These are phyloP conservation scores for Metschnikowia baotianmanensis DNA, from an alignment of 805 yeast genomes.

Conservation along the genomic window DNA sequence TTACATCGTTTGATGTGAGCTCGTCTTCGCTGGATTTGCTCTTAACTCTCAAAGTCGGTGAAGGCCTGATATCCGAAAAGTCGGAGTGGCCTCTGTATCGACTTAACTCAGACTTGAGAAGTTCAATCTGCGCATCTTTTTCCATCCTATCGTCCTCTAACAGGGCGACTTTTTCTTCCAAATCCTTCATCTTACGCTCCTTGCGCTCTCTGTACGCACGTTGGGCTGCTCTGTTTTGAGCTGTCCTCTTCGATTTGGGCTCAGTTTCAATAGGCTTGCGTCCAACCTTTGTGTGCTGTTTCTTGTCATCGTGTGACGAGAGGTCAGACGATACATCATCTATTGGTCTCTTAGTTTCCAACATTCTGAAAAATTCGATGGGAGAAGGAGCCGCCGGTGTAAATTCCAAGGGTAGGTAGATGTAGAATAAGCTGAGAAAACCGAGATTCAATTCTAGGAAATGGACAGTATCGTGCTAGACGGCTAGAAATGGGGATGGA, in stretches of 20 bases:
- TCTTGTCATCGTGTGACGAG: conserved; percentile 35
- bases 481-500: too few relatives aligned
- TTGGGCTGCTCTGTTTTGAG: conserved; percentile 98
- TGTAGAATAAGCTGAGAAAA: too few relatives aligned
- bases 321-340: conserved; percentile 22
- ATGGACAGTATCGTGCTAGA: too few relatives aligned
- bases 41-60: neutral
- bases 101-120: conserved; percentile 67
- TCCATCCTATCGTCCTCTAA: conserved; percentile 71
- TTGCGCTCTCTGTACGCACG: conserved; percentile 94
- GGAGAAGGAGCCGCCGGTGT: too few relatives aligned
- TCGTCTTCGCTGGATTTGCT: conserved; percentile 3
- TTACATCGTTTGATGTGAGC: neutral
- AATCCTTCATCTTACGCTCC: conserved; percentile 79
- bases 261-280: conserved; percentile 77
- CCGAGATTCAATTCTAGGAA: too few relatives aligned
- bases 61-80: conserved; percentile 24
- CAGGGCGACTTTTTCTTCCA: conserved; percentile 71
- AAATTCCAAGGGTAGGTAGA: too few relatives aligned
- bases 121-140: conserved; percentile 69
- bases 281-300: conserved; percentile 61
- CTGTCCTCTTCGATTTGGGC: conserved; percentile 86
- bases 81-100: conserved; percentile 48
- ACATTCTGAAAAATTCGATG: too few relatives aligned
- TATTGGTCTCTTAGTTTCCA: conserved; percentile 33